Base-by-base conservation (phyloP, 805 yeast species). In the Pichia membranifaciens region DNA sequence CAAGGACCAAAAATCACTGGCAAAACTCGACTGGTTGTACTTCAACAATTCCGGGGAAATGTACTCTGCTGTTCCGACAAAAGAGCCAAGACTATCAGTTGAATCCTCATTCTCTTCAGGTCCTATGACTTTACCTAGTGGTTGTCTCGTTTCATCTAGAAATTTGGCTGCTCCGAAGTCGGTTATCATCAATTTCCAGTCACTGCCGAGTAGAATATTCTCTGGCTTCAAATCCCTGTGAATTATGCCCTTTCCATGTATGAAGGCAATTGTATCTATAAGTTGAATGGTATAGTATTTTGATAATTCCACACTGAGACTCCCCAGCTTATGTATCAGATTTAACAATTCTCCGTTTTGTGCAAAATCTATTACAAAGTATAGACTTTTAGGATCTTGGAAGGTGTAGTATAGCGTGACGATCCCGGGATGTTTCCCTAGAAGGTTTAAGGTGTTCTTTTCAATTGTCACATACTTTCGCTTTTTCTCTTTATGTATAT, bases 141-240 rank as follows among this genome's bases (percentile, higher is more conserved):
- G 20, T 16, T 37, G 17, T 10, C 31, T 25, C 25, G 25, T 20
- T 12, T 59, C 63, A 2, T 76, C 78, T 15, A 87, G 67, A 5
- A 87, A 70, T 62, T 87, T 88, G 1, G 98, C 99, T n/a, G 98
- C 96, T 10, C 99, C 99, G 65, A 93, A 93, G 67, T 93, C 99
- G 2, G 98, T 93, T 48, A 93, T 82, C 76, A 90, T 88, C 50
- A 93, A 68, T 58, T 87, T 82, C 78, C 90, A 87, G 47, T 87
- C 93, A 51, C 80, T 80, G 59, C 86, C 91, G 41, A 93, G 76
- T 55, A 91, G 65, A 42, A 91, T 85, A 61, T 91, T 91, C 58
- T 91, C 99, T 0, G 99, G 99, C 64, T 91, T 91, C 58, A 93
- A 69, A 66, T 93, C 99, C 52, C 99, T 74, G 62, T 91, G 99